These are phyloP conservation scores for Solanum appendiculatum DNA, from an alignment of 257 asterid species.

Conservation along the genomic window DNA sequence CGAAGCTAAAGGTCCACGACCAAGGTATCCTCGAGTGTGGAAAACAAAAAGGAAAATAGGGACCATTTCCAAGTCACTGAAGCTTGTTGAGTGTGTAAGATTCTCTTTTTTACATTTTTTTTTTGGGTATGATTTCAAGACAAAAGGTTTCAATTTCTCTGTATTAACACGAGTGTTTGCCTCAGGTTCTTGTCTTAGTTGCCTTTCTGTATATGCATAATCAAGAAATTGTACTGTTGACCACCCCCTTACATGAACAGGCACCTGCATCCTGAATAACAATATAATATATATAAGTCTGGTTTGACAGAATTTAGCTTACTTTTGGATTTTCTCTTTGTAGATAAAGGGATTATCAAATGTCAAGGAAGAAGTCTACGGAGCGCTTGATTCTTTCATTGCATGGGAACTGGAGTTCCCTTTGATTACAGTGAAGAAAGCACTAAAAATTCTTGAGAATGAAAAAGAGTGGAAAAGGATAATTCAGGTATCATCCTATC, in stretches of 20 bases:
- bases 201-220: not conserved
- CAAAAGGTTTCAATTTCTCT: too few species aligned
- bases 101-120: not conserved
- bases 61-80: constrained; percentile 73
- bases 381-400: constrained; percentile 89
- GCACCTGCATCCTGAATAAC: not conserved
- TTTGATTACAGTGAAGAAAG: constrained; percentile 86
- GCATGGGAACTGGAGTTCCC: constrained; percentile 99
- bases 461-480: constrained; percentile 87
- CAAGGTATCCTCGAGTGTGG: constrained; percentile 94
- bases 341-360: constrained; percentile 83
- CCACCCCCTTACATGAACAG: not conserved
- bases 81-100: constrained; percentile 82
- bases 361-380: constrained; percentile 93
- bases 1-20: constrained; percentile 91
- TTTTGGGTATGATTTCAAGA: not conserved
- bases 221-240: not conserved
- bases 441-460: constrained; percentile 65
- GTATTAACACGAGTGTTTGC: not conserved
- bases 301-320: not conserved
- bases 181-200: not conserved
- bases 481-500: constrained; percentile 50
- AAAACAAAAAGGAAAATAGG: constrained; percentile 66
- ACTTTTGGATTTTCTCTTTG: not conserved
- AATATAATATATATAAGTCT: not conserved